A percentile compares a stretch with the other conserved stretches of the same genome.
These are phyloP conservation scores for Erysimum cheiri DNA, from an alignment of 441 rosid genomes.

Conservation along the genomic window DNA sequence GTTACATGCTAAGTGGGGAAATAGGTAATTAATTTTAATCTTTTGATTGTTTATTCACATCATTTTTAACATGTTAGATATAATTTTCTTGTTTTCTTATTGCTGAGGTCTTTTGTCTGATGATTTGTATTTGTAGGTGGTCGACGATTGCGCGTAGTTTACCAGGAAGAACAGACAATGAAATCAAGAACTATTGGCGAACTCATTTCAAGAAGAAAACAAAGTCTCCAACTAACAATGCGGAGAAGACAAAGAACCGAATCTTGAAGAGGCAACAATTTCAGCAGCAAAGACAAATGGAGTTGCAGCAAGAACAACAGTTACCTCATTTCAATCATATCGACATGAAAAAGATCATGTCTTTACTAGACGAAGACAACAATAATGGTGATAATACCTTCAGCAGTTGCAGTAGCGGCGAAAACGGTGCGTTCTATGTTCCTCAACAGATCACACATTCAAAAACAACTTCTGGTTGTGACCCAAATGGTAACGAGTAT, in stretches of 20 bases:
- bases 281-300: slow-evolving; percentile 59
- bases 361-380: slow-evolving; percentile 57
- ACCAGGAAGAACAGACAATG: slow-evolving; percentile 94
- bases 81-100: neutral
- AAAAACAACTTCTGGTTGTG: slow-evolving; percentile 27
- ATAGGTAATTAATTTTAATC: slow-evolving; percentile 58
- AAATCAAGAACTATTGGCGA: slow-evolving; percentile 93
- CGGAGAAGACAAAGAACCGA: slow-evolving; percentile 58
- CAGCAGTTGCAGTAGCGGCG: slow-evolving; percentile 40
- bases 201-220: slow-evolving; percentile 91
- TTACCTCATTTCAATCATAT: slow-evolving; percentile 55
- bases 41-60: slow-evolving; percentile 4
- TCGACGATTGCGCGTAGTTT: slow-evolving; percentile 90
- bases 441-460: slow-evolving; percentile 38
- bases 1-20: slow-evolving; percentile 95
- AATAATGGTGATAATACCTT: slow-evolving; percentile 33
- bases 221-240: slow-evolving; percentile 54
- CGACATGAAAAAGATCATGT: slow-evolving; percentile 67
- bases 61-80: neutral
- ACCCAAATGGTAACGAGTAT: slow-evolving; percentile 27
- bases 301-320: slow-evolving; percentile 52
- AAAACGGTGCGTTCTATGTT: slow-evolving; percentile 27
- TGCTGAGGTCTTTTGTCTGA: neutral
- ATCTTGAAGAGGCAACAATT: slow-evolving; percentile 72
- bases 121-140: slow-evolving; percentile 59